Base-by-base conservation (phyloP, 306 rosid genomes). In the Trichosanthes cucumerina region DNA sequence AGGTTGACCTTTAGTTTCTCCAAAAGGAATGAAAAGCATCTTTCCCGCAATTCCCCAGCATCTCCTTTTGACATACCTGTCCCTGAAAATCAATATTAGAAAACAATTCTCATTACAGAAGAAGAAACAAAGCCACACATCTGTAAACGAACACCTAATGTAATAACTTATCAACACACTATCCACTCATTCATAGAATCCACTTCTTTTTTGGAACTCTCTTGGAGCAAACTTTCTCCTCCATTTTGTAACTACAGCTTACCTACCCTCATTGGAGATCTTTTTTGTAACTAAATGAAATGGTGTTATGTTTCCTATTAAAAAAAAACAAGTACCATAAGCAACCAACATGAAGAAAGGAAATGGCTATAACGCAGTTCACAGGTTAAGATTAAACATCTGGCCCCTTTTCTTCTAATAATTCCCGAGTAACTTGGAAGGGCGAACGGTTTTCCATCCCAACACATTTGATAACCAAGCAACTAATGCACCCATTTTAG, bases 11-110 rank as follows among this genome's bases (percentile, higher is more conserved):
- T 74, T 65, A 95, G 78, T 83, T 90, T 86, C 53, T 84, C 86
- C 11, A 90, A 70, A 79, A 91, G 86, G 80, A 89, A 85, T 10
- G 84, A 83, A 79, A 92, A 81, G 78, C 97, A 92, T 66, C 54
- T 85, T 83, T 87, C 85, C 86, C 96, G 84, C 57, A 91, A 79
- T 73, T 86, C 88, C 78, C 57, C 86, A 54, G 90, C 85, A 56
- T 95, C 92, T n/a, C 41, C 84, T 83, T 89, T 89, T 36, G 88
- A 85, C 76, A 92, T 82, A 60, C 91, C 96, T 43, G 90, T 88
- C 81, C 98, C 98, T 92, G 91, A 47, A 14, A 66, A 80, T 70
- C 59, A 80, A 75, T 59, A 33, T 21, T n/a, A 50, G 76, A 47
- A 49, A 57, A 53, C 6, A 66, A 50, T 19, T 46, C 2, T 81